phyloP scores from a whole-genome alignment of 2,329 filamentous ascomycete species.

The Fusarium algeriense region DNA sequence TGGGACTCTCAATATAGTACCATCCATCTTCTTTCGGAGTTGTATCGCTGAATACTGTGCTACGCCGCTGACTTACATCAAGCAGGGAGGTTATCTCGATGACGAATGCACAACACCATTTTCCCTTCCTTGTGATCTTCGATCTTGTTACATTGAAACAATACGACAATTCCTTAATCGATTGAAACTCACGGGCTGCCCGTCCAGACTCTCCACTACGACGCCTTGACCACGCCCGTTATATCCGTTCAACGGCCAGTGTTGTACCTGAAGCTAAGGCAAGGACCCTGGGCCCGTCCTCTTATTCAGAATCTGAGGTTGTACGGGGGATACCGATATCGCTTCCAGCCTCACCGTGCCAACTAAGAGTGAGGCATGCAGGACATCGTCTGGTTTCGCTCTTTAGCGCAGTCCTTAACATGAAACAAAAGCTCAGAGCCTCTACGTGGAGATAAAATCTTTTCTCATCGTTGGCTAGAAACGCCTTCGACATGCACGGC shows the following conservation, averaged over 20 bases:
- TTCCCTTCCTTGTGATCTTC: conserved; percentile 19
- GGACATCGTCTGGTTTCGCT: conserved; percentile 25
- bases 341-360: conserved; percentile 11
- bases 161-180: conserved; percentile 2
- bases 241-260: conserved; percentile 21
- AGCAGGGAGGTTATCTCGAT: conserved; percentile 16
- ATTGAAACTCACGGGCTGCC: conserved; percentile 6
- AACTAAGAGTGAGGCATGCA: conserved; percentile 28
- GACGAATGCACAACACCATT: conserved; percentile 8
- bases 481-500: conserved; percentile 13
- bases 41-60: conserved; percentile 1
- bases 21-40: conserved; percentile 4
- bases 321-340: conserved; percentile 10
- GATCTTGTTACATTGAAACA: conserved; percentile 24
- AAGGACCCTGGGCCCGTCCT: background rate
- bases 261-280: conserved; percentile 6
- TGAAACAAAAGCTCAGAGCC: conserved; percentile 29
- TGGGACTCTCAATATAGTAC: conserved; percentile 4
- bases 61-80: conserved; percentile 21
- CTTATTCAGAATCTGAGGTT: conserved; percentile 3
- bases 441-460: conserved; percentile 16
- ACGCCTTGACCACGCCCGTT: conserved; percentile 24
- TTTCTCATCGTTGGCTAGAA: conserved; percentile 1
- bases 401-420: conserved; percentile 16
- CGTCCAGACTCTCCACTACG: conserved; percentile 12